A percentile compares a stretch with the other conserved stretches of the same genome.
These are phyloP conservation scores for Aspergillus coremiiformis DNA, from an alignment of 495 filamentous ascomycete genomes.

Conservation along the genomic window DNA sequence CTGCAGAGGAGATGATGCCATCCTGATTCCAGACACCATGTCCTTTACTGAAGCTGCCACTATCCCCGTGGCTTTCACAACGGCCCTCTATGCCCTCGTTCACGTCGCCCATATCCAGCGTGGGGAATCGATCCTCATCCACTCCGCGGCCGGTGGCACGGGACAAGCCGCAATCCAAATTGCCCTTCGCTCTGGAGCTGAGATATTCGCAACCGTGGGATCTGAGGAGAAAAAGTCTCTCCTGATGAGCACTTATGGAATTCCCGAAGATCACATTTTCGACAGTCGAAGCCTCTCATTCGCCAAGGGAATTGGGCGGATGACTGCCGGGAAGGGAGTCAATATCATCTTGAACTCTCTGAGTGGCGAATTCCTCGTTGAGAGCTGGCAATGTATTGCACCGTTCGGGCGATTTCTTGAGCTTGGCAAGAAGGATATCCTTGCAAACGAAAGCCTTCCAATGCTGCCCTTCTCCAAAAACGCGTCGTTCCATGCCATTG, in stretches of 20 bases:
- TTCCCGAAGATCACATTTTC: slow-evolving; percentile 41
- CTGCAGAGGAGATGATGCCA: not conserved
- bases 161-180: slow-evolving; percentile 17
- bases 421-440: slow-evolving; percentile 24
- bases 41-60: not conserved
- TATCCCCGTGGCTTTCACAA: not conserved
- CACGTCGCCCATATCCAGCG: not conserved
- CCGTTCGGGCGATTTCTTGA: slow-evolving; percentile 48
- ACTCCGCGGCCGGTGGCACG: slow-evolving; percentile 9
- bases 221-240: slow-evolving; percentile 32
- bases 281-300: slow-evolving; percentile 39
- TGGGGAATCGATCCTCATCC: not conserved
- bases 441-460: slow-evolving; percentile 11
- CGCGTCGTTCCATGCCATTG: slow-evolving; percentile 16
- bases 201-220: slow-evolving; percentile 38
- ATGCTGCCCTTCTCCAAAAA: slow-evolving; percentile 33
- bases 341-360: slow-evolving; percentile 46
- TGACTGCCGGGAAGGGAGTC: slow-evolving; percentile 40
- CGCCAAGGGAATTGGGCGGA: slow-evolving; percentile 28
- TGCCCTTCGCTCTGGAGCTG: slow-evolving; percentile 8
- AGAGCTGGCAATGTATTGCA: slow-evolving; percentile 47
- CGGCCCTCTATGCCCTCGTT: not conserved
- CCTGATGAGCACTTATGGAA: slow-evolving; percentile 21
- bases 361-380: slow-evolving; percentile 36
- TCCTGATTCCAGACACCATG: not conserved